These are phyloP conservation scores for Cantharellus cinnabarinus DNA, from an alignment of 768 basidiomycete genomes.

Conservation along the genomic window DNA sequence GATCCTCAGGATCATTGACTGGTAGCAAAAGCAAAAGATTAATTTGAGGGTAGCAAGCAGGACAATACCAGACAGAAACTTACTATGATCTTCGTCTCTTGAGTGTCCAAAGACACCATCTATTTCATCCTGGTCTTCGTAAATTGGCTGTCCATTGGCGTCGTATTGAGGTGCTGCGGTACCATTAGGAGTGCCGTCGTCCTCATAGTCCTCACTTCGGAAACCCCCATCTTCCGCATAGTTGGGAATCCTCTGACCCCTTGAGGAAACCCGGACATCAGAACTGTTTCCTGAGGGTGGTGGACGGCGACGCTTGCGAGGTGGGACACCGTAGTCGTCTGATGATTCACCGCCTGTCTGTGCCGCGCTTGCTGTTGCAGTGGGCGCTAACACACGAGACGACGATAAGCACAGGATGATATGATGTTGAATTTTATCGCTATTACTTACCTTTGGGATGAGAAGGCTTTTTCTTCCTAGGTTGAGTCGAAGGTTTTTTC, in stretches of 20 bases:
- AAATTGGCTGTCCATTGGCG: conserved; percentile 1
- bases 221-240: conserved; percentile 54
- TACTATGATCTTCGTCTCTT: conserved; percentile 57
- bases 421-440: neutral
- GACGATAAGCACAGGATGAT: neutral
- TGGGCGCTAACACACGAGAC: neutral
- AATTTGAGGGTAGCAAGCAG: neutral
- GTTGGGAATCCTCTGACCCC: conserved; percentile 65
- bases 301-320: conserved; percentile 25
- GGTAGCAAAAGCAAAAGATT: neutral
- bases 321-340: conserved; percentile 55
- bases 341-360: conserved; percentile 48
- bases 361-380: conserved; percentile 26
- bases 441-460: conserved; percentile 5
- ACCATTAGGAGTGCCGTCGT: conserved; percentile 30
- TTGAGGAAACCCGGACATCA: conserved; percentile 56
- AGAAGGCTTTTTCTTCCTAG: neutral
- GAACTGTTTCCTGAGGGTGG: neutral
- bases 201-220: conserved; percentile 40
- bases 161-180: conserved; percentile 16
- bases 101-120: conserved; percentile 77
- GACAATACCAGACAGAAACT: conserved; percentile 1
- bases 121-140: conserved; percentile 51
- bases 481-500: neutral
- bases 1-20: conserved; percentile 50